Evolutionary conservation across 2,329 filamentous ascomycete genomes (phyloP), one percentile per base, ranked within the genome.

Genomic region (Thelonectria rubi): DNA sequence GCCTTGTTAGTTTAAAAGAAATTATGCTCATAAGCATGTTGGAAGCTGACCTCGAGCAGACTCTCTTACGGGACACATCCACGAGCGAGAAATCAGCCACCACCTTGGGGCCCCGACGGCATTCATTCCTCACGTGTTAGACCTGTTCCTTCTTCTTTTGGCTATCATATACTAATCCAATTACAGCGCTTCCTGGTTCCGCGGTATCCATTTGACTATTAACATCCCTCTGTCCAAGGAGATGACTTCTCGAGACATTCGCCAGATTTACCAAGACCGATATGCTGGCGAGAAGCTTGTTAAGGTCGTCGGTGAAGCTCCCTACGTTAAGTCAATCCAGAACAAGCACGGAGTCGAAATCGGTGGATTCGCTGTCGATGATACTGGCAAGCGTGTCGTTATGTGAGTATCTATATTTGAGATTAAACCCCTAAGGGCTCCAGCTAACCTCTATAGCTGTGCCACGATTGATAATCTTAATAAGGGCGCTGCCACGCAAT

Each of bases 271-370:
- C 83, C 94, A 98, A 79, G 94, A 98, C 72, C 88, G 94, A 21
- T 99, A 97, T 74, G 94, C 94, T 6, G 94, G 94, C 52, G 95
- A 98, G 85, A 94, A 93, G 80, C 88, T 99, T 15, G 90, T 99
- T 75, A 97, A 95, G 84, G 88, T 98, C 18, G 86, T 92, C 5
- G 94, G 94, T 55, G 95, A 98, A 77, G 86, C 91, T 0, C 95
- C 94, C 3, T 81, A 89, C 10, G 94, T 98, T 58, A 96, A 93
- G 81, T 83, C 88, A 69, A 97, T 97, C 72, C 87, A 87, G 69
- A 88, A 91, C 66, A 92, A 90, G 80, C 94, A 98, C 75, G 91
- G 91, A 20, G 90, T 97, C 3, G 94, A 98, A 80, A 93, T 99
- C 77, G 95, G 95, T 62, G 94, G 92, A 0, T 98, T 98, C 73